Percentiles rank a stretch among this genome's conserved stretches.
Conservation (phyloP, 1,139 yeast genomes). For the Geotrichum aggregatum region DNA sequence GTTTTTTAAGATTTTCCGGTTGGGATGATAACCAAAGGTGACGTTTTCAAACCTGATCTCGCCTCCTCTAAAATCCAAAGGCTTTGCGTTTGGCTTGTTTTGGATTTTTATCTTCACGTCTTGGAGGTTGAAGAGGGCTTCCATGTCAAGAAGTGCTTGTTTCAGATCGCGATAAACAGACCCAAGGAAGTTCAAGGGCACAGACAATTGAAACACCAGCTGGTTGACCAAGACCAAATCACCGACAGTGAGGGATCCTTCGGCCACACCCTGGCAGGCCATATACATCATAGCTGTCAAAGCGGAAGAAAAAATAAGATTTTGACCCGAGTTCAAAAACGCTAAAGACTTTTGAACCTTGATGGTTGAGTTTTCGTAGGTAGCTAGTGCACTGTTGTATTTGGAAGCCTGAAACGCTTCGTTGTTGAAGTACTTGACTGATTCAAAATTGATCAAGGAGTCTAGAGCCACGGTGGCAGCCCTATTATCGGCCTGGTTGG, state of each 20-base stretch:
- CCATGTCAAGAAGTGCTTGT: slow-evolving; percentile 91
- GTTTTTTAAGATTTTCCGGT: slow-evolving; percentile 75
- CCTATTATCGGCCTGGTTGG: slow-evolving; percentile 89
- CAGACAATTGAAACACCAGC: slow-evolving; percentile 89
- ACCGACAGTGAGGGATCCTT: slow-evolving; percentile 83
- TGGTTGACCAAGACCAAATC: slow-evolving; percentile 95
- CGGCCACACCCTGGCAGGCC: slow-evolving; percentile 93
- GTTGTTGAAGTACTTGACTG: slow-evolving; percentile 91
- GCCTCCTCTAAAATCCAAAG: slow-evolving; percentile 53
- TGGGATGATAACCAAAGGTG: slow-evolving; percentile 85
- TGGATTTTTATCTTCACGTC: slow-evolving; percentile 64
- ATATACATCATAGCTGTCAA: slow-evolving; percentile 96
- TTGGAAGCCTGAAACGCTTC: slow-evolving; percentile 74
- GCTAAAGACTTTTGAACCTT: slow-evolving; percentile 92
- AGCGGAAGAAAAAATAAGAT: slow-evolving; percentile 83
- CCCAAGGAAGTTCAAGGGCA: slow-evolving; percentile 89
- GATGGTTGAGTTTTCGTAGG: slow-evolving; percentile 76
- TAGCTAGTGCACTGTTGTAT: slow-evolving; percentile 70
- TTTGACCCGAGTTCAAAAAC: slow-evolving; percentile 86
- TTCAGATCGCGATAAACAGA: slow-evolving; percentile 92
- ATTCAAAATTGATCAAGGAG: slow-evolving; percentile 88
- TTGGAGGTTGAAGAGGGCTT: slow-evolving; percentile 77
- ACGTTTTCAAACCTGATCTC: slow-evolving; percentile 88
- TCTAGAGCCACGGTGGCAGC: slow-evolving; percentile 95
- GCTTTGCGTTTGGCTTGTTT: slow-evolving; percentile 59